Percentiles rank a stretch among this genome's conserved stretches.
These are phyloP conservation scores for Cercospora sesami DNA, from an alignment of 2,329 filamentous ascomycete species.

Conservation along the genomic window DNA sequence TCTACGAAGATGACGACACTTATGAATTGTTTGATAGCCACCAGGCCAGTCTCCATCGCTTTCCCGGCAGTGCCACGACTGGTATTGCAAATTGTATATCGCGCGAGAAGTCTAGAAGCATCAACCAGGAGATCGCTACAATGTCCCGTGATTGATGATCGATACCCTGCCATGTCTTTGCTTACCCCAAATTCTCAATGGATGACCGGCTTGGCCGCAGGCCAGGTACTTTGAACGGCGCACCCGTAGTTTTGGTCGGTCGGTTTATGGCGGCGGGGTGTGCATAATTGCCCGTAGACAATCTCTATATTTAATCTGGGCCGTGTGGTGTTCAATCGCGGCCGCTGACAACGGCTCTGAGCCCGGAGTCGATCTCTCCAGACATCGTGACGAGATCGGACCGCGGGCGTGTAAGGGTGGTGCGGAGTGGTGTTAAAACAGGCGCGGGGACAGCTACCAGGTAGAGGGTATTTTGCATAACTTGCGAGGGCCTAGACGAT, in stretches of 20 bases:
- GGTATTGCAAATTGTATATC: neutral
- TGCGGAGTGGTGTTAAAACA: neutral
- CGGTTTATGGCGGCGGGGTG: neutral
- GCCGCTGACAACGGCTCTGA: neutral
- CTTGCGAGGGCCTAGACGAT: slow-evolving; percentile 1
- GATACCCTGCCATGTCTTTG: neutral
- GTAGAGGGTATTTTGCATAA: neutral
- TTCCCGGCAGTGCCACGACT: neutral
- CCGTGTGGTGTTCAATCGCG: neutral
- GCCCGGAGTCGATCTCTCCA: neutral
- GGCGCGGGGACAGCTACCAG: neutral
- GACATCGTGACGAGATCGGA: neutral
- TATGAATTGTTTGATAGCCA: slow-evolving; percentile 1
- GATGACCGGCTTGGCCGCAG: neutral
- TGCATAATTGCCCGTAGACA: neutral
- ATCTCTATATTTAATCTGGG: neutral
- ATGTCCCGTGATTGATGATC: neutral
- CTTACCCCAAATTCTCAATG: neutral
- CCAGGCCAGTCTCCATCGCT: neutral
- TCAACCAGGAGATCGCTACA: neutral
- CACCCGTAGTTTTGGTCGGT: neutral
- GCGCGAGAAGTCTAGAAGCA: neutral
- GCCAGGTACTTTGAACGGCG: neutral
- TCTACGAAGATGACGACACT: slow-evolving; percentile 49
- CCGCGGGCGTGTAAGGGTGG: neutral